Evolutionary conservation across 306 rosid species (phyloP), one percentile per base, ranked within the genome.

Genomic region (Luffa acutangula): DNA sequence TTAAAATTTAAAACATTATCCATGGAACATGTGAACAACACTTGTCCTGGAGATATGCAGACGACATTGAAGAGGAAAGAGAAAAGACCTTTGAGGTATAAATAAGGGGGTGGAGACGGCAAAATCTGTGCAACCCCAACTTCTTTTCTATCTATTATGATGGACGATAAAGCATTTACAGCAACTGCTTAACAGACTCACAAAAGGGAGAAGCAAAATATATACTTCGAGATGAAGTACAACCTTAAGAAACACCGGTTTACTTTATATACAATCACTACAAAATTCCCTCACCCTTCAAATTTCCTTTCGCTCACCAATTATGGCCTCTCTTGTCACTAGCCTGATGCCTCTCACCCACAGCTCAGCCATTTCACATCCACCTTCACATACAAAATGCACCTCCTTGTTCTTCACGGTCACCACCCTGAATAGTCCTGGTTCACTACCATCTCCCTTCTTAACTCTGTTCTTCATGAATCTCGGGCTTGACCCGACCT

Each of bases 341-440:
- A 94, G 87, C 81, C 83, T 89, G 56, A 94, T 92, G 7, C 98
- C 98, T 73, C 98, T 91, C 69, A 92, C 97, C 97, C 97, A 94
- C 37, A 94, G 91, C 84, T 87, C 83, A 9, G 98, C 97, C 78
- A 51, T 84, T 84, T 92, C 97, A 73, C 73, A 69, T 1, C 97
- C 98, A 3, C 95, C 97, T 2, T 82, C 88, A 77, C 97, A 92
- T 37, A 87, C 91, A 76, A 94, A 94, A 87, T 91, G 98, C 83
- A 92, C 82, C 87, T 92, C 98, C 85, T 76, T 92, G 80, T 87
- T 91, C 83, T 83, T 86, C 11, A 75, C 78, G 33, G 97, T 94
- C 54, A 89, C 81, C 83, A 94, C 93, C 86, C 97, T 89, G 65
- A 94, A 94, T 56, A 91, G 53, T 71, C 98, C 98, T 9, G 95